A percentile compares a stretch with the other conserved stretches of the same genome.
phyloP scores from a whole-genome alignment of 345 rosid genomes.

The Pistacia atlantica region DNA sequence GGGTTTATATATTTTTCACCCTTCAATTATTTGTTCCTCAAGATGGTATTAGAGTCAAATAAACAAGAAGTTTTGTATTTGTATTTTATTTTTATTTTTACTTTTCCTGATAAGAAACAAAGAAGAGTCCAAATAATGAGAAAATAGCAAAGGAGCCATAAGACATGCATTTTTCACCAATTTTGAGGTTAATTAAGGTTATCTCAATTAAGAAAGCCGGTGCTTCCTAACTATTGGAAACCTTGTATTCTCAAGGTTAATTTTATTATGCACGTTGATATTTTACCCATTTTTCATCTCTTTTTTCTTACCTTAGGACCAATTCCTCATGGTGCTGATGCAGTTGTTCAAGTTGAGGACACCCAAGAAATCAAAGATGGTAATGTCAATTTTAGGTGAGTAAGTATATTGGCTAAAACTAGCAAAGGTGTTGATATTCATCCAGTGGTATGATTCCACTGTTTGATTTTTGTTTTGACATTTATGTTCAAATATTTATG shows the following conservation, averaged over 20 bases:
- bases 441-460: constrained; percentile 68
- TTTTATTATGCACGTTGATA: not conserved
- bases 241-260: no score
- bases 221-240: no score
- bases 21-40: not conserved
- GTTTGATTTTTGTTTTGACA: constrained; percentile 12
- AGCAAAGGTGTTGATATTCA: constrained; percentile 82
- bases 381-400: constrained; percentile 46
- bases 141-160: no score
- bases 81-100: no score
- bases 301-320: constrained; percentile 54
- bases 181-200: no score
- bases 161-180: no score
- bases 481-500: not conserved
- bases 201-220: no score
- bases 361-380: constrained; percentile 49
- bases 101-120: no score
- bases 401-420: constrained; percentile 64
- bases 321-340: constrained; percentile 96
- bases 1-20: not conserved
- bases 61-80: not conserved
- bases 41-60: not conserved
- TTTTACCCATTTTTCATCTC: not conserved
- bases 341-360: constrained; percentile 97
- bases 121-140: no score